Conservation (phyloP, 306 rosid species). For the Astragalus membranaceus region DNA sequence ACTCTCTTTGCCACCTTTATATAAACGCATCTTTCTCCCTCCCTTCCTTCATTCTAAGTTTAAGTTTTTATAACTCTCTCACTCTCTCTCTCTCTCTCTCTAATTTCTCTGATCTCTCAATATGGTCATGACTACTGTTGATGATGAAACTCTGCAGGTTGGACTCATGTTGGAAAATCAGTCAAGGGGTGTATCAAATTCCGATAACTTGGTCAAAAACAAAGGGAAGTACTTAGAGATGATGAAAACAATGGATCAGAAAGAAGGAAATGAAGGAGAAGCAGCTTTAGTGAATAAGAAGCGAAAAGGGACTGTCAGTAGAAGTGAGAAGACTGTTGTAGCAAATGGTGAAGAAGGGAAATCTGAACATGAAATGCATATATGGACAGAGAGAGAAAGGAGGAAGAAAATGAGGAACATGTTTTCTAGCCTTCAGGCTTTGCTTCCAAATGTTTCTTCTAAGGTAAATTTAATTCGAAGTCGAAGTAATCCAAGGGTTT, state of each 20-base stretch:
- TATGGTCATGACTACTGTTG: conserved; percentile 12
- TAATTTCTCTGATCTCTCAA: too few relatives aligned
- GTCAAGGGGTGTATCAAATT: conserved; percentile 24
- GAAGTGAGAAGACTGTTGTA: neutral
- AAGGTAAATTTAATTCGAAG: conserved; percentile 41
- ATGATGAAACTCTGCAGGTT: neutral
- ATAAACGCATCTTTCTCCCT: neutral
- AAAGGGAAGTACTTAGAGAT: neutral
- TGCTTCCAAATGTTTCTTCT: conserved; percentile 73
- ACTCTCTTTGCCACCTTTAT: neutral
- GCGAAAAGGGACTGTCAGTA: too few relatives aligned
- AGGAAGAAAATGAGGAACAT: conserved; percentile 81
- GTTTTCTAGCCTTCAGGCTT: conserved; percentile 64
- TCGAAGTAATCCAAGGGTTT: neutral
- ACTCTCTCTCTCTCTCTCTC: neutral
- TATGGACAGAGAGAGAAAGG: conserved; percentile 79
- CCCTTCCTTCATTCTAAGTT: neutral
- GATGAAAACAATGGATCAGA: neutral
- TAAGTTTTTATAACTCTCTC: neutral
- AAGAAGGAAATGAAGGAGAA: neutral
- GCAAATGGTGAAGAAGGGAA: neutral
- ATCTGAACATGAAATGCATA: conserved; percentile 47
- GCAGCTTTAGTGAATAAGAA: too few relatives aligned
- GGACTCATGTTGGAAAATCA: conserved; percentile 21
- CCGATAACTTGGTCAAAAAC: conserved; percentile 2